phyloP scores from a whole-genome alignment of 192 early-diverging fungal genomes.

The Coemansia erecta region DNA sequence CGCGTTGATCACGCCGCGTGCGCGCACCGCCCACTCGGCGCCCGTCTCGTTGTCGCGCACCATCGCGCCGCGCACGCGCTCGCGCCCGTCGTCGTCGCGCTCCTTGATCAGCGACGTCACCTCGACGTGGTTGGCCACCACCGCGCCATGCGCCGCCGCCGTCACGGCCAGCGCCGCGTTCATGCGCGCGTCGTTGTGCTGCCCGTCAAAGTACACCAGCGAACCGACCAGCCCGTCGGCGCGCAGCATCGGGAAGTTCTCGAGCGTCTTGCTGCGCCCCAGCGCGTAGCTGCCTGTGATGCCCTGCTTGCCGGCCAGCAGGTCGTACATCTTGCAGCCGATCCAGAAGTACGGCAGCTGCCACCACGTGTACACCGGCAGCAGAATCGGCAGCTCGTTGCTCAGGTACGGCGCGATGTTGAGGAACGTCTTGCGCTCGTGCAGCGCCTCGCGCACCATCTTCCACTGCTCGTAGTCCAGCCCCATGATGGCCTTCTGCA shows the following conservation, averaged over 20 bases:
- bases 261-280: conserved; percentile 79
- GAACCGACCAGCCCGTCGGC: conserved; percentile 86
- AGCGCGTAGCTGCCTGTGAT: conserved; percentile 82
- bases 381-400: conserved; percentile 90
- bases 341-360: conserved; percentile 96
- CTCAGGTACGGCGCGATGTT: conserved; percentile 95
- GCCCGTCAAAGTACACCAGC: conserved; percentile 95
- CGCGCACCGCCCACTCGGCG: conserved; percentile 78
- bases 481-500: conserved; percentile 94
- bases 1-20: conserved; percentile 95
- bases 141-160: conserved; percentile 85
- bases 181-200: conserved; percentile 98
- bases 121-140: conserved; percentile 91
- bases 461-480: conserved; percentile 96
- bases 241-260: conserved; percentile 95
- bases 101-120: conserved; percentile 79
- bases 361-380: conserved; percentile 96
- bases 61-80: conserved; percentile 72
- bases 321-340: conserved; percentile 90
- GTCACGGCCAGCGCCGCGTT: conserved; percentile 91
- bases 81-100: conserved; percentile 45
- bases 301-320: conserved; percentile 81
- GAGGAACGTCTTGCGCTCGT: conserved; percentile 90
- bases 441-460: conserved; percentile 91
- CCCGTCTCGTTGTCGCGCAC: conserved; percentile 83